A percentile compares a stretch with the other conserved stretches of the same genome.
phyloP scores from a whole-genome alignment of 208 protist genomes.

The Trypanosoma cruzi region DNA sequence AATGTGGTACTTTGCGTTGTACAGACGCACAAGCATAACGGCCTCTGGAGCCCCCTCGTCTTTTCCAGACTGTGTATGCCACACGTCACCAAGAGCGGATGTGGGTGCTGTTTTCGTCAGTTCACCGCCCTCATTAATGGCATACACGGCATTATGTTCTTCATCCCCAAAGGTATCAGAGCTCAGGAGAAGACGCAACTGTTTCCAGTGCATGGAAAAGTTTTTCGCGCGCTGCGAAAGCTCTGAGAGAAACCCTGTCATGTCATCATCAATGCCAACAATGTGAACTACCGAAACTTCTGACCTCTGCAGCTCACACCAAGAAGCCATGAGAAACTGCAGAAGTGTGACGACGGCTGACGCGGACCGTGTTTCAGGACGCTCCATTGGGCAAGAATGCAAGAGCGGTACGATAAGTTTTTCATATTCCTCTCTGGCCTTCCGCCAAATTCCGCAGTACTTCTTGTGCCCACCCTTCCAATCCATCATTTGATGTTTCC shows the following conservation, averaged over 20 bases:
- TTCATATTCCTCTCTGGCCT: constrained; percentile 48
- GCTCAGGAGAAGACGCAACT: constrained; percentile 53
- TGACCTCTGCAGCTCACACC: constrained; percentile 21
- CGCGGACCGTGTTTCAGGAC: constrained; percentile 7
- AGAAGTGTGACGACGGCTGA: constrained; percentile 28
- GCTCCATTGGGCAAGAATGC: constrained; percentile 4
- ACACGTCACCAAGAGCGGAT: constrained; percentile 32
- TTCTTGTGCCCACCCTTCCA: constrained; percentile 66
- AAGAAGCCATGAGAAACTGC: constrained; percentile 16
- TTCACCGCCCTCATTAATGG: constrained; percentile 27
- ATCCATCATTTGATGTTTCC: constrained; percentile 70
- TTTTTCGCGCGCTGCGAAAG: background rate
- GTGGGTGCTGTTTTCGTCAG: constrained; percentile 17
- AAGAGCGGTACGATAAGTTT: constrained; percentile 35
- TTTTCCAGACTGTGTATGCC: constrained; percentile 27
- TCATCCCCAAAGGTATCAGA: constrained; percentile 44
- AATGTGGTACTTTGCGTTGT: constrained; percentile 57
- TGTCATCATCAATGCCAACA: constrained; percentile 28
- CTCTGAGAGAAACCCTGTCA: constrained; percentile 20
- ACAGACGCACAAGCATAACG: constrained; percentile 33
- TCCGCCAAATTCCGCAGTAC: constrained; percentile 59
- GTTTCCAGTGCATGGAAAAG: constrained; percentile 13
- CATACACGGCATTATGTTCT: constrained; percentile 63
- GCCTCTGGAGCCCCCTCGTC: background rate
- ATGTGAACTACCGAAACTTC: constrained; percentile 42